Base-by-base conservation (phyloP, 169 alveolate species). In the Cryptosporidium parvum region DNA sequence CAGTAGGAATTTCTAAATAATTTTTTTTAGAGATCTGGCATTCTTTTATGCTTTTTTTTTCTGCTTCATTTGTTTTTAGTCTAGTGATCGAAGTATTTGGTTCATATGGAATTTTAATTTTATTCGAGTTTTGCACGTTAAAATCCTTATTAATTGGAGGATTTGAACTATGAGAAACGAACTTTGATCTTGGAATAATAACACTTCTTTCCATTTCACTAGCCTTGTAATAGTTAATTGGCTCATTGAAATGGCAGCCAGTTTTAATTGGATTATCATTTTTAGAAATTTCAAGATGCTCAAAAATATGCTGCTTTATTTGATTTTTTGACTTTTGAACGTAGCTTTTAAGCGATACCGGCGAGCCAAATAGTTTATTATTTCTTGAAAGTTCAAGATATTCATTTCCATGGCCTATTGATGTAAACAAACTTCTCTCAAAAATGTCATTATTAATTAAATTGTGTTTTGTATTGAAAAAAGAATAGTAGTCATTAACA, bases 301-400 rank as follows among this genome's bases (percentile, higher is more conserved):
- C 72, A 56, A 73, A 73, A n/a, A 73, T 35, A 37, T 23, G 62
- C 4, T 59, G 44, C 5, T 59, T 59, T 35, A 53, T 39, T 29
- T 51, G 29, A 5, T 53, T 35, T 16, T 33, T 18, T 8, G 62
- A 18, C 0, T 59, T 59, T 21, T 44, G 71, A 10, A 59, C 16
- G 58, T 33, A 73, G 29, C 70, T 59, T 73, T 73, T 73, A 3
- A 73, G 70, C 1, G 71, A 73, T 18, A 73, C 86, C 18, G 86
- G 86, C 10, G 48, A 56, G 18, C 86, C 86, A 4, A 73, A 73
- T 10, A 73, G 39, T 42, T 73, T 73, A 21, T 73, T 73, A 31
- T 73, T 71, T 71, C 85, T 73, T 9, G 71, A 73, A 58, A 73
- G 14, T 59, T 73, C 86, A 26, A 73, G n/a, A 26, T 73, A 73